Evolutionary conservation across 75 land plant genomes (phyloP).

Genomic region (Picea sitchensis): DNA sequence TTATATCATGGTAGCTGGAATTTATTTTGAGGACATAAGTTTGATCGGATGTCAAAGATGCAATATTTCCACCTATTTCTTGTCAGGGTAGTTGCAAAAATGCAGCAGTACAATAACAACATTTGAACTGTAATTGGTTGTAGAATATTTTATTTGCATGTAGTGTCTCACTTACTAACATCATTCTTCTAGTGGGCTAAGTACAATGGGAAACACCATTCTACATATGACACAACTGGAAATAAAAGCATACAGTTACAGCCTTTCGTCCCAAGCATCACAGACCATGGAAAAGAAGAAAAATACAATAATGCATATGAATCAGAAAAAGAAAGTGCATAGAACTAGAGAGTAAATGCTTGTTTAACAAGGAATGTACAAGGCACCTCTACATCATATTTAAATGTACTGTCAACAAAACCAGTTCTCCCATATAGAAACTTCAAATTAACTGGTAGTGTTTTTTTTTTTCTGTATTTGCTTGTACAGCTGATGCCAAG

Average conservation of each 20-base stretch:
- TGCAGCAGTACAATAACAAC: background rate
- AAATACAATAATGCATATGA: too few relatives aligned
- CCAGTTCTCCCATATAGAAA: too few relatives aligned
- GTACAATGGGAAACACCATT: background rate
- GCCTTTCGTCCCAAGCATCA: too few relatives aligned
- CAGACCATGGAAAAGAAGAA: too few relatives aligned
- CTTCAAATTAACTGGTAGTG: too few relatives aligned
- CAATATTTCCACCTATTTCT: background rate
- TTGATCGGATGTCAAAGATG: background rate
- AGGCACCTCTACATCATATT: too few relatives aligned
- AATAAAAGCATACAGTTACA: background rate
- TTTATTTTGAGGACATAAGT: background rate
- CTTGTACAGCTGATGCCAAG: too few relatives aligned
- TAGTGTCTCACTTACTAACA: background rate
- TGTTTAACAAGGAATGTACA: too few relatives aligned
- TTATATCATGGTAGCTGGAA: background rate
- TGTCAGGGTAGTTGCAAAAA: background rate
- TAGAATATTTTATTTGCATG: background rate
- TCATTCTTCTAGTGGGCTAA: background rate
- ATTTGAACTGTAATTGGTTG: background rate
- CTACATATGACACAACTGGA: background rate
- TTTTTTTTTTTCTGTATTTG: too few relatives aligned
- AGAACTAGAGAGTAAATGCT: too few relatives aligned
- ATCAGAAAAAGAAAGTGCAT: too few relatives aligned
- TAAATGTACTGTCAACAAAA: too few relatives aligned